Percentiles rank a stretch among this genome's conserved stretches.
These are phyloP conservation scores for Tothia fuscella DNA, from an alignment of 2,329 filamentous ascomycete species.

Conservation along the genomic window DNA sequence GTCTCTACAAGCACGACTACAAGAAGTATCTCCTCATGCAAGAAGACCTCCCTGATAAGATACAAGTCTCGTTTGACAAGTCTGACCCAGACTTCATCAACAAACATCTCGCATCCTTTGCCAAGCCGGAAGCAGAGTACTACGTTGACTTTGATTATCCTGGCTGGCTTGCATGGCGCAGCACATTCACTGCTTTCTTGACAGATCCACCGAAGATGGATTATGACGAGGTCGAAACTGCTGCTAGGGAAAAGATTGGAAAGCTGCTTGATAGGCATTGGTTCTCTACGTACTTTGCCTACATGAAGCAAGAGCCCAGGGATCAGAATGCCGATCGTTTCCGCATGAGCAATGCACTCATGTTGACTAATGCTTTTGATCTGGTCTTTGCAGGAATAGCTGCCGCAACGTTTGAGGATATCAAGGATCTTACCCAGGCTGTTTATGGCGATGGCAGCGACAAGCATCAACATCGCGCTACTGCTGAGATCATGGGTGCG, in stretches of 20 bases:
- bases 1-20: slow-evolving; percentile 76
- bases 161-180: slow-evolving; percentile 93
- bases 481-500: slow-evolving; percentile 82
- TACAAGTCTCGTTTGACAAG: slow-evolving; percentile 52
- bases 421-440: slow-evolving; percentile 64
- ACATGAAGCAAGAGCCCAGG: slow-evolving; percentile 90
- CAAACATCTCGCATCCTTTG: slow-evolving; percentile 67
- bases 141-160: slow-evolving; percentile 87
- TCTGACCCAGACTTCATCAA: slow-evolving; percentile 69
- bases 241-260: slow-evolving; percentile 67
- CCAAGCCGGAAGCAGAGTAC: slow-evolving; percentile 66
- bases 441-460: slow-evolving; percentile 89
- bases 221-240: slow-evolving; percentile 72
- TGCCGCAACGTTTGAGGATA: slow-evolving; percentile 68
- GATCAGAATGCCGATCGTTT: slow-evolving; percentile 75
- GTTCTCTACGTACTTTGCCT: slow-evolving; percentile 80
- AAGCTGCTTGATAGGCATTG: slow-evolving; percentile 68
- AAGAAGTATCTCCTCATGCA: slow-evolving; percentile 74
- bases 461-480: slow-evolving; percentile 94
- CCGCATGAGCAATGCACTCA: slow-evolving; percentile 73
- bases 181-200: slow-evolving; percentile 68
- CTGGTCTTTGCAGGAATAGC: slow-evolving; percentile 74
- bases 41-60: slow-evolving; percentile 64
- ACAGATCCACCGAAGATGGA: slow-evolving; percentile 57
- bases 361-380: slow-evolving; percentile 83